Evolutionary conservation across 2,329 filamentous ascomycete genomes (phyloP), one percentile per base, ranked within the genome.

Genomic region (Calonectria crousiana): DNA sequence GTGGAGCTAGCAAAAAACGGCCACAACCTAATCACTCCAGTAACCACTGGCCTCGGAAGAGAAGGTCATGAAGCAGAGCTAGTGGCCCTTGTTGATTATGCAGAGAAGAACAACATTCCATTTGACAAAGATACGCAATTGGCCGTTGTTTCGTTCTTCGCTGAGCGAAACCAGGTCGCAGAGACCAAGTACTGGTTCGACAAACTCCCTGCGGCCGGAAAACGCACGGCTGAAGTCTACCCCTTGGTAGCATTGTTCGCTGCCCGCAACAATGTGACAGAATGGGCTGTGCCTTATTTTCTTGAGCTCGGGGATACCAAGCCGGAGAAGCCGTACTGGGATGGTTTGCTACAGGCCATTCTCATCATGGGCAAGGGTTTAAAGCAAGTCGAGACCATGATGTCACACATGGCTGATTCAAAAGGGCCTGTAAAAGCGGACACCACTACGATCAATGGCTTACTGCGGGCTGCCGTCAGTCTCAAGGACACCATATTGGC

Each of bases 381-480:
- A 1, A 91, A 79, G 18, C 81, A 84, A 52, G 82, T 85, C 14
- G 78, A 82, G 52, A 78, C 73, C 26, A 95, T 83, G 92, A 95
- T 81, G 89, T 96, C 74, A 89, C 90, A 92, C 77, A 95, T 96
- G 91, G 90, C 97, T 73, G 87, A 90, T 53, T 88, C 92, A 26
- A 83, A 89, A 71, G 82, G 87, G 71, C 85, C 86, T 20, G 78
- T 89, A 4, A 84, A 87, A 9, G 91, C 95, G 0, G 93, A 95
- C 69, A 92, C 92, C 9, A 85, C 89, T 4, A 95, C 94, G 8
- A 92, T 98, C 79, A 98, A 98, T 81, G 86, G 88, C 8, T 88
- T 98, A 32, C 89, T 98, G 23, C 89, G 91, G 68, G 92, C 93
- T 72, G 94, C 95, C 13, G 92, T 93, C 76, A 90, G 91, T n/a